phyloP scores from a whole-genome alignment of 768 basidiomycete genomes.

The Suillus luteus region DNA sequence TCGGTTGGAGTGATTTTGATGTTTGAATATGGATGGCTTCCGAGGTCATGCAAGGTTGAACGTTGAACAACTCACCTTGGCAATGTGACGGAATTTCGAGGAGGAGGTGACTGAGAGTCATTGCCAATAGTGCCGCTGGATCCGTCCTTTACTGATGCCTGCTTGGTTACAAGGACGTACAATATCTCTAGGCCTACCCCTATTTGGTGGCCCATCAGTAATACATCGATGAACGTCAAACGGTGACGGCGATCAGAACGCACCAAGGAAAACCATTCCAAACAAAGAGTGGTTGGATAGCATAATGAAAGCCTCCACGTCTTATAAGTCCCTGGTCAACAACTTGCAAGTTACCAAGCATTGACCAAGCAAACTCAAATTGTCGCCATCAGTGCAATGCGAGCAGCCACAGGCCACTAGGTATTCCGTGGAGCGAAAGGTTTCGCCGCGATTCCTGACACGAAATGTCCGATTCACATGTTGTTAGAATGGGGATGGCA shows the following conservation, averaged over 20 bases:
- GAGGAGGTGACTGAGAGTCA: constrained; percentile 29
- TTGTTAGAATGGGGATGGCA: not conserved
- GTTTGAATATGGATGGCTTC: constrained; percentile 17
- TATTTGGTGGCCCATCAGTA: constrained; percentile 1
- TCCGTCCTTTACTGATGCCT: constrained; percentile 22
- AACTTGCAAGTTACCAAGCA: constrained; percentile 29
- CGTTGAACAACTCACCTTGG: constrained; percentile 15
- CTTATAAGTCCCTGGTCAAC: constrained; percentile 16
- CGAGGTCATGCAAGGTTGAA: not conserved
- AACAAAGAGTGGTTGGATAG: constrained; percentile 34
- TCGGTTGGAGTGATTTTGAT: constrained; percentile 31
- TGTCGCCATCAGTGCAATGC: constrained; percentile 24
- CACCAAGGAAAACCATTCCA: constrained; percentile 27
- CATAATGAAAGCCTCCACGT: constrained; percentile 14
- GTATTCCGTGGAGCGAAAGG: constrained; percentile 7
- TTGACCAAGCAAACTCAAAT: constrained; percentile 31
- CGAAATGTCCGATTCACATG: constrained; percentile 10
- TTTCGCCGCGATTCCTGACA: constrained; percentile 9
- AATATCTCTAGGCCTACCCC: constrained; percentile 13
- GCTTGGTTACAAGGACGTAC: constrained; percentile 21
- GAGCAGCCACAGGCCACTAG: constrained; percentile 18
- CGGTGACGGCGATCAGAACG: constrained; percentile 1
- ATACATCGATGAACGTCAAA: not conserved
- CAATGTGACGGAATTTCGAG: constrained; percentile 34
- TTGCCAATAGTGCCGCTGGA: constrained; percentile 19